Evolutionary conservation across 352 stramenopile genomes (phyloP).

Genomic region (Thraustochytrium striatum): DNA sequence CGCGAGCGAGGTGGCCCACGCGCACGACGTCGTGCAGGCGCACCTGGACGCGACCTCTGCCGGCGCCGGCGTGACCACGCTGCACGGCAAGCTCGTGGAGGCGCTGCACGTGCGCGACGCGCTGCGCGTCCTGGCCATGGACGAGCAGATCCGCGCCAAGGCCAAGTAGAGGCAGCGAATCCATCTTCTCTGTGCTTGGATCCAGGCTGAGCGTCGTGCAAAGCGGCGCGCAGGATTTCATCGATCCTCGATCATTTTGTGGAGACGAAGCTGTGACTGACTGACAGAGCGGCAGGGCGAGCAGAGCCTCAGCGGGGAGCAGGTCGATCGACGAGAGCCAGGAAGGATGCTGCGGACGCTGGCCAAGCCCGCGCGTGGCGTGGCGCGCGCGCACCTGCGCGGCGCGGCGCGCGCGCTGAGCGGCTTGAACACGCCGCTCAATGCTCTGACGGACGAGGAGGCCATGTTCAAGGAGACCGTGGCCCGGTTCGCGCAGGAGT

Average conservation of each 20-base stretch:
- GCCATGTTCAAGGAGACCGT: conserved; percentile 59
- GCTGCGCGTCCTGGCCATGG: conserved; percentile 17
- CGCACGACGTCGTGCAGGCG: conserved; percentile 53
- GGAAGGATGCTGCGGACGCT: too few relatives aligned
- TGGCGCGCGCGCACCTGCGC: conserved; percentile 22
- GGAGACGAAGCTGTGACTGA: too few relatives aligned
- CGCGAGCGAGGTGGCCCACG: conserved; percentile 53
- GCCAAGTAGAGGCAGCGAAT: too few relatives aligned
- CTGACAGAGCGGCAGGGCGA: too few relatives aligned
- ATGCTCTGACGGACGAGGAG: conserved; percentile 45
- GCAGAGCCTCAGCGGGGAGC: too few relatives aligned
- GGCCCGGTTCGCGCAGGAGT: conserved; percentile 72
- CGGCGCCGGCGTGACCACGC: conserved; percentile 19
- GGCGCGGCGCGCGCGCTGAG: not conserved
- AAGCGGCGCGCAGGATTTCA: too few relatives aligned
- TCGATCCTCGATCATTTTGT: too few relatives aligned
- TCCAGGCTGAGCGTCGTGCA: too few relatives aligned
- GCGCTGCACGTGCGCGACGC: conserved; percentile 40
- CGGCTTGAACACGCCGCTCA: conserved; percentile 8
- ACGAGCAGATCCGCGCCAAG: conserved; percentile 13
- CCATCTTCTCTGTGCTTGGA: too few relatives aligned
- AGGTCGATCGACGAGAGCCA: too few relatives aligned
- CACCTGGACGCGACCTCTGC: not conserved
- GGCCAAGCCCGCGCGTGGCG: not conserved
- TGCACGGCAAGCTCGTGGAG: conserved; percentile 45